Evolutionary conservation across 495 filamentous ascomycete genomes (phyloP).

Genomic region (Penicillium lagena): DNA sequence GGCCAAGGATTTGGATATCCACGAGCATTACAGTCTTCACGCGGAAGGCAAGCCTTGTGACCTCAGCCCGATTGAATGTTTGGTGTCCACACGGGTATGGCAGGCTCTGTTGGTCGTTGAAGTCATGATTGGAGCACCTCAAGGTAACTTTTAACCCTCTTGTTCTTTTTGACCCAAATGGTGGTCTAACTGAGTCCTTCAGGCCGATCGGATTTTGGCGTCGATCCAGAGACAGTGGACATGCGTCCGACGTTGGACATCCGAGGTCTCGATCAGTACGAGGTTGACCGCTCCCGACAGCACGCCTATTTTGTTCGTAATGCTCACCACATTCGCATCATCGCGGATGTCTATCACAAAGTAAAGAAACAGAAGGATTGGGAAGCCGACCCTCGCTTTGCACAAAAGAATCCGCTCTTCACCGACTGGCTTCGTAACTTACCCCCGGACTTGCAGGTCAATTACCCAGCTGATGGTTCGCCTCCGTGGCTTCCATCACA

Average conservation of each 20-base stretch:
- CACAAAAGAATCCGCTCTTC: constrained; percentile 68
- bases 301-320: constrained; percentile 74
- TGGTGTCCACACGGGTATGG: constrained; percentile 84
- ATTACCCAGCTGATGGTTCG: constrained; percentile 70
- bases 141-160: constrained; percentile 53
- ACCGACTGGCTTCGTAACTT: constrained; percentile 70
- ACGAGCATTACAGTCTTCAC: constrained; percentile 80
- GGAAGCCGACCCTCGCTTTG: constrained; percentile 80
- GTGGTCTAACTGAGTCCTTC: constrained; percentile 2
- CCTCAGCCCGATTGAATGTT: constrained; percentile 64
- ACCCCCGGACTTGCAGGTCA: constrained; percentile 72
- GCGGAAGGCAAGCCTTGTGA: constrained; percentile 63
- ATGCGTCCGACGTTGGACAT: constrained; percentile 58
- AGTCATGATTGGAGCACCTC: constrained; percentile 89
- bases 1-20: constrained; percentile 85
- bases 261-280: constrained; percentile 65
- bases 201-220: constrained; percentile 80
- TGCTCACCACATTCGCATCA: constrained; percentile 70
- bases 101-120: constrained; percentile 83
- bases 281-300: constrained; percentile 72
- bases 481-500: constrained; percentile 84
- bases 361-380: constrained; percentile 84
- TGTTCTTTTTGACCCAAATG: background rate
- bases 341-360: constrained; percentile 67
- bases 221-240: constrained; percentile 72